Base-by-base conservation (phyloP, 768 basidiomycete species). In the Agrocybe praecox region DNA sequence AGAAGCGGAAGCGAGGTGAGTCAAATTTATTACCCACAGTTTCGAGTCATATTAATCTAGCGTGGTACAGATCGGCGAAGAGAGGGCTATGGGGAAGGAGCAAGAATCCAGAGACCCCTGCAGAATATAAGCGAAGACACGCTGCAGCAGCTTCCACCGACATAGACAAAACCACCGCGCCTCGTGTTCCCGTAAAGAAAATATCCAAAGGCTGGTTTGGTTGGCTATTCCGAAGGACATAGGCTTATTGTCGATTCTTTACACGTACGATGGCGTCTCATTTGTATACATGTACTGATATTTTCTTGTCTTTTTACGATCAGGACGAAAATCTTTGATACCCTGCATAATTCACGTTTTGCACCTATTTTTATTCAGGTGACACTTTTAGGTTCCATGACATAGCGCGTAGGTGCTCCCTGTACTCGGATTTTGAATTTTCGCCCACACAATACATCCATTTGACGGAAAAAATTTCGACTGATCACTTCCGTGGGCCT, bases 1-100 rank as follows among this genome's bases (percentile, higher is more conserved):
- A 4, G 88, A 96, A 69, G 74, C 71, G 1, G 76, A 83, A 60
- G 92, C 93, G 1, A 87, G 79, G 93, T 92, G 50, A 59, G 83
- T 44, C 21, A 26, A 3, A 22, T 36, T 34, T 34, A 45, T 18
- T 21, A 53, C 3, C 12, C 1, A 49, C 14, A 23, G 21, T 40
- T 15, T 17, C 36, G 26, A 29, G 26, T 23, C 14, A n/a, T 48
- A 11, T 49, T 42, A 15, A 40, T 45, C 15, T 36, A 24, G 29
- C 14, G 2, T 26, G n/a, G 36, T 4, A 4, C 55, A 94, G 92
- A 63, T 67, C 71, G 33, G 81, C 81, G 26, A 81, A 80, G 50
- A 74, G 77, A 56, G 94, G 94, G 0, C 89, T 94, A 80, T 96
- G 94, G 94, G 75, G 71, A 23, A 60, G 80, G 2, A 85, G 85